A percentile compares a stretch with the other conserved stretches of the same genome.
These are phyloP conservation scores for Bothriochloa decipiens DNA, from an alignment of 176 grass and related monocot genomes.

Conservation along the genomic window DNA sequence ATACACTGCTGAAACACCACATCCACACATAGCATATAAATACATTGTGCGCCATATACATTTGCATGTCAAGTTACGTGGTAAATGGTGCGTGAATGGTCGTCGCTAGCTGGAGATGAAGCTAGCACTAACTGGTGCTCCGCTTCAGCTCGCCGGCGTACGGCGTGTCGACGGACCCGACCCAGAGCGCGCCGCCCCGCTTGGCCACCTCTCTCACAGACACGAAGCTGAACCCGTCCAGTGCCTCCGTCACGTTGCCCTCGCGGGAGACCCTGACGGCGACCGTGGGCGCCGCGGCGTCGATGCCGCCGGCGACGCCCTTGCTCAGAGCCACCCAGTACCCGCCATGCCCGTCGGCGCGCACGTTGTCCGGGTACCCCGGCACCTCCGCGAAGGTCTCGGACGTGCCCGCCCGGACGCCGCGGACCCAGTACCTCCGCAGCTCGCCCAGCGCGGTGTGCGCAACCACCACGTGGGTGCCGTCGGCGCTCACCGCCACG, in stretches of 20 bases:
- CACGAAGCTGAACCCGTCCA: slow-evolving; percentile 45
- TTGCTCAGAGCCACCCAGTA: slow-evolving; percentile 71
- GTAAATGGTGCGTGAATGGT: neutral
- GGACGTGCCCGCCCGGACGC: slow-evolving; percentile 30
- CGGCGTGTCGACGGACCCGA: slow-evolving; percentile 65
- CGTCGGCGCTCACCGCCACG: slow-evolving; percentile 55
- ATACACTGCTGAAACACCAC: too few relatives aligned
- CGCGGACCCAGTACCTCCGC: slow-evolving; percentile 66
- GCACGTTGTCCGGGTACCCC: slow-evolving; percentile 87
- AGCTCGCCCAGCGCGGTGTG: slow-evolving; percentile 59
- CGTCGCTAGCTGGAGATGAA: neutral
- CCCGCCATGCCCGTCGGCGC: slow-evolving; percentile 45
- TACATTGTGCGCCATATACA: too few relatives aligned
- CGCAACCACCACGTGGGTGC: slow-evolving; percentile 56
- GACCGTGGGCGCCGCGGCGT: slow-evolving; percentile 24
- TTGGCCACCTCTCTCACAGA: slow-evolving; percentile 61
- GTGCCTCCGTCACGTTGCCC: slow-evolving; percentile 43
- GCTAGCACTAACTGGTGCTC: neutral
- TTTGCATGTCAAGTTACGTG: too few relatives aligned
- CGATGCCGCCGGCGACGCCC: neutral
- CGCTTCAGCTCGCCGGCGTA: slow-evolving; percentile 45
- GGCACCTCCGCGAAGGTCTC: slow-evolving; percentile 66
- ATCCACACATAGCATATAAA: too few relatives aligned
- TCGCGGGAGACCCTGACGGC: slow-evolving; percentile 44
- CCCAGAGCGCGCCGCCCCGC: slow-evolving; percentile 53